A percentile compares a stretch with the other conserved stretches of the same genome.
phyloP scores from a whole-genome alignment of 2,329 filamentous ascomycete species.

The Venturia effusa region DNA sequence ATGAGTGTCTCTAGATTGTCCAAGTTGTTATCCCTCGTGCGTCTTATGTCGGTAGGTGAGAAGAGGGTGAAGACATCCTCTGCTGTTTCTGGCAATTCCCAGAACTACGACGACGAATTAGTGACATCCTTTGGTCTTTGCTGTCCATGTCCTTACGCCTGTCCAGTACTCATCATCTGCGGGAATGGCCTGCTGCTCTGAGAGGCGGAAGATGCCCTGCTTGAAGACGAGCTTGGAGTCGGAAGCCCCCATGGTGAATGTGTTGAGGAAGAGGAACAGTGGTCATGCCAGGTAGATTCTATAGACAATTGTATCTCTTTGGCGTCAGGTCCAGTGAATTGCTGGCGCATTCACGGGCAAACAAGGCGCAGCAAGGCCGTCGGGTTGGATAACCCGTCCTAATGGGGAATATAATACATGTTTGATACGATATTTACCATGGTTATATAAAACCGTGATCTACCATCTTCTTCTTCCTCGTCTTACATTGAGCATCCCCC shows the following conservation, averaged over 20 bases:
- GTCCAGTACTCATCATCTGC: slow-evolving; percentile 89
- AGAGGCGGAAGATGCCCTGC: slow-evolving; percentile 91
- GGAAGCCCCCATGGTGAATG: slow-evolving; percentile 72
- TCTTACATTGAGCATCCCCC: not conserved
- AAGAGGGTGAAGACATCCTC: slow-evolving; percentile 97
- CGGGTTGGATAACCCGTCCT: too few relatives aligned
- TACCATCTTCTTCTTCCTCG: not conserved
- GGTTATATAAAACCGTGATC: not conserved
- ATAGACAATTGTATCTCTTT: not conserved
- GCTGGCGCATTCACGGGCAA: not conserved
- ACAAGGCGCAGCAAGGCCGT: not conserved
- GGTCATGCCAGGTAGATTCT: not conserved
- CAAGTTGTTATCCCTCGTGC: slow-evolving; percentile 73
- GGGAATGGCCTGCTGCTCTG: slow-evolving; percentile 80
- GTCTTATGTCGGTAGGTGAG: slow-evolving; percentile 66
- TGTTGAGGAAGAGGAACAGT: not conserved
- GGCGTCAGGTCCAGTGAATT: not conserved
- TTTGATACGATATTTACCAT: too few relatives aligned
- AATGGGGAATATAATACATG: too few relatives aligned
- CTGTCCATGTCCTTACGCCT: slow-evolving; percentile 47
- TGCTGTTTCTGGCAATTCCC: slow-evolving; percentile 89
- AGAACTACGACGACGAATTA: slow-evolving; percentile 53
- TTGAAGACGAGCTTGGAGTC: slow-evolving; percentile 99
- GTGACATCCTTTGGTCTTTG: not conserved
- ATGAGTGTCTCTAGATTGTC: slow-evolving; percentile 86